A percentile compares a stretch with the other conserved stretches of the same genome.
These are phyloP conservation scores for Chaetomium olivaceum DNA, from an alignment of 2,329 filamentous ascomycete genomes.

Conservation along the genomic window DNA sequence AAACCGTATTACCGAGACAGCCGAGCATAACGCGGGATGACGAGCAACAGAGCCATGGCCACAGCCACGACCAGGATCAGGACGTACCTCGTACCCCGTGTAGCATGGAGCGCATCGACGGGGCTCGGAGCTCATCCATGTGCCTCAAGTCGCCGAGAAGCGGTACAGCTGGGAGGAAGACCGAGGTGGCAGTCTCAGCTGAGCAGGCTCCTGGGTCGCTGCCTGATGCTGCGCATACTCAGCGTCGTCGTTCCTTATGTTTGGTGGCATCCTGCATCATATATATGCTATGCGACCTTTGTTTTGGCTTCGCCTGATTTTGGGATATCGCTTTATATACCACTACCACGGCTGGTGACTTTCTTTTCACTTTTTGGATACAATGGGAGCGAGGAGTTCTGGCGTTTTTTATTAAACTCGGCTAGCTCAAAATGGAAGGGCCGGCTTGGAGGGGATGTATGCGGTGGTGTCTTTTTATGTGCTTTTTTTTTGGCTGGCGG, in stretches of 20 bases:
- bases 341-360: constrained; percentile 2
- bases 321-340: constrained; percentile 7
- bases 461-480: not conserved
- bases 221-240: not conserved
- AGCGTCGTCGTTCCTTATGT: not conserved
- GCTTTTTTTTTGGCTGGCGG: not conserved
- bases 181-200: constrained; percentile 1
- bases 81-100: constrained; percentile 31
- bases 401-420: not conserved
- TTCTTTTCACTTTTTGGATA: constrained; percentile 9
- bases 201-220: not conserved
- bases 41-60: constrained; percentile 4
- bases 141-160: constrained; percentile 52
- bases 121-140: constrained; percentile 50
- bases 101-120: constrained; percentile 47
- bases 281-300: not conserved
- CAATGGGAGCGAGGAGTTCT: constrained; percentile 22
- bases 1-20: constrained; percentile 31
- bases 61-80: constrained; percentile 21
- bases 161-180: constrained; percentile 54
- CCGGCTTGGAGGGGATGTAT: not conserved
- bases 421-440: constrained; percentile 1
- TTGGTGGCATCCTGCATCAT: not conserved
- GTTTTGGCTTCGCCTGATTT: not conserved
- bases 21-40: constrained; percentile 17